phyloP scores from a whole-genome alignment of 306 rosid genomes.

The Pachyrhizus erosus region DNA sequence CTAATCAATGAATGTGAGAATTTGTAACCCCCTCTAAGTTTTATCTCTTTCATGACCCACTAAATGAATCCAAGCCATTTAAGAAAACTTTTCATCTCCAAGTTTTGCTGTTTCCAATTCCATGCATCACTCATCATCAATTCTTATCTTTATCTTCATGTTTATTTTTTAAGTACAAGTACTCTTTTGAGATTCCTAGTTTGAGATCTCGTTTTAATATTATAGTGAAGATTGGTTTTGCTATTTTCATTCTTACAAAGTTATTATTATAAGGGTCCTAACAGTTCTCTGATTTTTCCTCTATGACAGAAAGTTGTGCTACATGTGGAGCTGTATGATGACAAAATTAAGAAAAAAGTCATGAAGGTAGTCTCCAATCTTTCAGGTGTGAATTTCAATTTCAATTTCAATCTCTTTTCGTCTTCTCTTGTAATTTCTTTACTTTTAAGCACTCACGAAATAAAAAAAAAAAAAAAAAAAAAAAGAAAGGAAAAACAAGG shows the following conservation, averaged over 20 bases:
- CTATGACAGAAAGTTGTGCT: conserved; percentile 66
- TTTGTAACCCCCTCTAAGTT: background rate
- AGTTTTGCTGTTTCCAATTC: too few relatives aligned
- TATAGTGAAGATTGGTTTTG: too few relatives aligned
- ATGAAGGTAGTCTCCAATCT: conserved; percentile 60
- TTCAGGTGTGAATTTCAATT: too few relatives aligned
- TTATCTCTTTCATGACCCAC: background rate
- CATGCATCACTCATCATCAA: too few relatives aligned
- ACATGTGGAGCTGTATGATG: conserved; percentile 52
- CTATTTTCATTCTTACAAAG: background rate
- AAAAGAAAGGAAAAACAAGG: background rate
- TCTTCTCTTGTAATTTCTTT: too few relatives aligned
- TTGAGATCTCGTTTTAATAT: too few relatives aligned
- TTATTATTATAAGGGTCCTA: background rate
- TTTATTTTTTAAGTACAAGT: too few relatives aligned
- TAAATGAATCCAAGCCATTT: too few relatives aligned
- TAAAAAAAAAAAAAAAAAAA: background rate
- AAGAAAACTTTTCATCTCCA: too few relatives aligned
- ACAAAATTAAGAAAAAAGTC: conserved; percentile 58
- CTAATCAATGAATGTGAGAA: conserved; percentile 34
- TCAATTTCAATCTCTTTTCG: background rate
- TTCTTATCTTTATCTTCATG: too few relatives aligned
- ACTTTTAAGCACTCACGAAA: background rate
- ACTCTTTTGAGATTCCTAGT: too few relatives aligned
- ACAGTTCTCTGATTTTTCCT: background rate